Evolutionary conservation across 1,139 yeast genomes (phyloP), one percentile per base, ranked within the genome.

Genomic region (Hanseniaspora uvarum): DNA sequence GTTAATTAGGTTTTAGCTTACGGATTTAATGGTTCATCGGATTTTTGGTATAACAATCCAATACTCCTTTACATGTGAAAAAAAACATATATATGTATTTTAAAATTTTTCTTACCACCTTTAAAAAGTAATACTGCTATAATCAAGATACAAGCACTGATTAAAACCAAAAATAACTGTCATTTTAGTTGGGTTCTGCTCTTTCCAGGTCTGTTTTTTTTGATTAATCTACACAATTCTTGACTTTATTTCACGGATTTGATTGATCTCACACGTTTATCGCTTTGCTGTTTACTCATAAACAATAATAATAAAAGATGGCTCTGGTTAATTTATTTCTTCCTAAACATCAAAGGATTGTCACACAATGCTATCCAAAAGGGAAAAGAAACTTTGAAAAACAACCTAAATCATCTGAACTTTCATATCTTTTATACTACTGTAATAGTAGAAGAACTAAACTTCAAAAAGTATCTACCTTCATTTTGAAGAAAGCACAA

Each of bases 361-460:
- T 92, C 44, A 77, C 85, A 55, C 95, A 86, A 66, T 92, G 98
- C 71, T 92, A 89, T 66, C 98, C 96, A 2, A 79, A 94, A 1
- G 96, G 97, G 1, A 76, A 86, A 58, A 83, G 81, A 7, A 76
- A 78, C 6, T 50, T 30, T 43, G 96, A 88, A 62, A 88, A 88
- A 70, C 83, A 84, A 61, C 95, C 98, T 11, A 89, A 89, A 66
- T 80, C 94, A 1, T 86, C 95, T 16, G 97, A 92, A 67, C 74
- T 94, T 52, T 84, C 95, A 57, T 88, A 88, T 66, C 74, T 92
- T 60, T 70, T 89, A 41, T 92, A 86, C 71, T 89, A 89, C 67
- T 96, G 95, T n/a, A 82, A 94, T 43, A 84, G 96, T 7, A 75
- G 97, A 61, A 74, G 96, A 57, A 82, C 87, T 43, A 92, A 92